Evolutionary conservation across 2,329 filamentous ascomycete species (phyloP).

Genomic region (Cladosporium halotolerans): DNA sequence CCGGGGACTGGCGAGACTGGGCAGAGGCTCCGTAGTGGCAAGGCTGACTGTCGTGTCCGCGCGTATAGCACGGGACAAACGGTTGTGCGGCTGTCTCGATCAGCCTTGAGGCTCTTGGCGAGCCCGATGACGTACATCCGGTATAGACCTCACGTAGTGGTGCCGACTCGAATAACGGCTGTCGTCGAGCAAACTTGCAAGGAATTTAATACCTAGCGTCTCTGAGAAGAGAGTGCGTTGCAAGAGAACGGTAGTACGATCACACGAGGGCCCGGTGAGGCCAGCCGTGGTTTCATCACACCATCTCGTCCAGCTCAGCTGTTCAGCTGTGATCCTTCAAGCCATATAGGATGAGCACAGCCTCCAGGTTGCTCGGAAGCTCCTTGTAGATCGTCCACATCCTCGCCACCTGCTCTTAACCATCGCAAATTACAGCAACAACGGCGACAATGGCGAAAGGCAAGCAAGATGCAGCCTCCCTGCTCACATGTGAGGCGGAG

Average conservation of each 20-base stretch:
- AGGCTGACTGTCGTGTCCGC: conserved; percentile 10
- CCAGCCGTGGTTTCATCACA: too few relatives aligned
- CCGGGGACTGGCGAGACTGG: conserved; percentile 7
- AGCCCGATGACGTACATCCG: too few relatives aligned
- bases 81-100: background rate
- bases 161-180: too few relatives aligned
- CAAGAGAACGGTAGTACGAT: too few relatives aligned
- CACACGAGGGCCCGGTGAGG: too few relatives aligned
- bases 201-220: too few relatives aligned
- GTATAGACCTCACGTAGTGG: too few relatives aligned
- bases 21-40: background rate
- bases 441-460: conserved; percentile 1
- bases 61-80: background rate
- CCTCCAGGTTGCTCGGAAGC: background rate
- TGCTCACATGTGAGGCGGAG: conserved; percentile 33
- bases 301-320: too few relatives aligned
- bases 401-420: background rate
- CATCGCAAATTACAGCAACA: background rate
- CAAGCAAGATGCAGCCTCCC: background rate
- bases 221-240: too few relatives aligned
- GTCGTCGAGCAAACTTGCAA: too few relatives aligned
- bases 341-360: too few relatives aligned
- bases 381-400: background rate
- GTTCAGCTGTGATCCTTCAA: too few relatives aligned
- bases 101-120: background rate